These are phyloP conservation scores for Triadica sebifera DNA, from an alignment of 345 rosid genomes.

Conservation along the genomic window DNA sequence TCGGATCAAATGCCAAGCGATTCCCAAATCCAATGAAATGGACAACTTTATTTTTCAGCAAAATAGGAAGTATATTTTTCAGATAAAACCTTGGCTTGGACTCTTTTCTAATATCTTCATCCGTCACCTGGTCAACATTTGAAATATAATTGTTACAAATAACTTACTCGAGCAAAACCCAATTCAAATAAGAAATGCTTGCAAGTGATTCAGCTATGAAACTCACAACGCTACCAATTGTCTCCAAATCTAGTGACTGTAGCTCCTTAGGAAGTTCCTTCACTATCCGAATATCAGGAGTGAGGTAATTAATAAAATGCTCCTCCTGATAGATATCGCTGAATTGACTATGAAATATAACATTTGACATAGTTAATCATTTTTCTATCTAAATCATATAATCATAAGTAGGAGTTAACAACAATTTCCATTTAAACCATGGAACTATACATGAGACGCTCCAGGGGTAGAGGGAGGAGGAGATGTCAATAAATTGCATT, in stretches of 20 bases:
- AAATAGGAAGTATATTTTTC: conserved; percentile 80
- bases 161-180: not conserved
- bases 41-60: conserved; percentile 65
- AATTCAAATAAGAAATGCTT: not conserved
- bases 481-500: not conserved
- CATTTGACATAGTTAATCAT: conserved; percentile 18
- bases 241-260: conserved; percentile 76
- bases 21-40: conserved; percentile 94
- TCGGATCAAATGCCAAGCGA: conserved; percentile 93
- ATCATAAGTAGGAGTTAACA: conserved; percentile 6
- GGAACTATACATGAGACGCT: not conserved
- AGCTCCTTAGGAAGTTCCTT: conserved; percentile 81
- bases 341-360: conserved; percentile 62
- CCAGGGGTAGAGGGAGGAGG: not conserved
- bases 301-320: conserved; percentile 69
- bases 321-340: conserved; percentile 88
- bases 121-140: conserved; percentile 55
- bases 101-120: conserved; percentile 70
- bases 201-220: conserved; percentile 10
- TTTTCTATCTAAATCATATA: conserved; percentile 18
- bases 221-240: conserved; percentile 89
- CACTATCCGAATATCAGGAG: conserved; percentile 80
- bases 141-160: not conserved
- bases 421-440: not conserved
- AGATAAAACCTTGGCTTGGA: conserved; percentile 77